These are phyloP conservation scores for Lactifluus volemus DNA, from an alignment of 768 basidiomycete species.

Conservation along the genomic window DNA sequence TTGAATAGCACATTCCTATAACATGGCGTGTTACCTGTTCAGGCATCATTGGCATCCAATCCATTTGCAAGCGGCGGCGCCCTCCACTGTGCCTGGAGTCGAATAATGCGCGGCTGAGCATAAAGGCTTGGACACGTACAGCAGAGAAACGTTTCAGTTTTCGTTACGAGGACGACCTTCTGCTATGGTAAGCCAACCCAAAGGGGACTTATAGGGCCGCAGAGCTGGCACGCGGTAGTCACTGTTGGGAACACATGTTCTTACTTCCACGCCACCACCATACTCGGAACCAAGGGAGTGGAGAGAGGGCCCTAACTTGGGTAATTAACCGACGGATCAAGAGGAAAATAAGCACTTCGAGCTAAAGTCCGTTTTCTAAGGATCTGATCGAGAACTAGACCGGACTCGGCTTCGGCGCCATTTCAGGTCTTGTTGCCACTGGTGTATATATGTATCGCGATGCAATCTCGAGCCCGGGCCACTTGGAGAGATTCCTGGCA, in stretches of 20 bases:
- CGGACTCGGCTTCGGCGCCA: constrained; percentile 38
- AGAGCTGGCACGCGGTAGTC: not conserved
- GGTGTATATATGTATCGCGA: not conserved
- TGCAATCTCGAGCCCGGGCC: no score
- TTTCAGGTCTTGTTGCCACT: no score
- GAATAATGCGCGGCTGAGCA: not conserved
- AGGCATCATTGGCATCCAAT: no score
- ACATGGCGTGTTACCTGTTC: no score
- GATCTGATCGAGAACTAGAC: constrained; percentile 70
- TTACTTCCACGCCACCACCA: constrained; percentile 10
- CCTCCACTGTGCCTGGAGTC: not conserved
- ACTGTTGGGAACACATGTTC: constrained; percentile 58
- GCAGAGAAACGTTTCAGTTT: not conserved
- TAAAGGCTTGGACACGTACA: not conserved
- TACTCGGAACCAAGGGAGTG: not conserved
- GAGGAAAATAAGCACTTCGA: constrained; percentile 69
- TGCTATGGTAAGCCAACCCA: not conserved
- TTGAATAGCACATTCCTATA: no score
- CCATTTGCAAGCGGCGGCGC: no score
- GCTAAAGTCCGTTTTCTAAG: constrained; percentile 82
- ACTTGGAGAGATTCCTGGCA: no score
- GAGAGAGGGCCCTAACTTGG: not conserved
- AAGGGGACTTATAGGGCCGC: not conserved
- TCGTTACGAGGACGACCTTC: not conserved
- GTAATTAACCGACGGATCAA: constrained; percentile 30